Evolutionary conservation across 2,329 filamentous ascomycete genomes (phyloP).

Genomic region (Aspergillaceae sp.): DNA sequence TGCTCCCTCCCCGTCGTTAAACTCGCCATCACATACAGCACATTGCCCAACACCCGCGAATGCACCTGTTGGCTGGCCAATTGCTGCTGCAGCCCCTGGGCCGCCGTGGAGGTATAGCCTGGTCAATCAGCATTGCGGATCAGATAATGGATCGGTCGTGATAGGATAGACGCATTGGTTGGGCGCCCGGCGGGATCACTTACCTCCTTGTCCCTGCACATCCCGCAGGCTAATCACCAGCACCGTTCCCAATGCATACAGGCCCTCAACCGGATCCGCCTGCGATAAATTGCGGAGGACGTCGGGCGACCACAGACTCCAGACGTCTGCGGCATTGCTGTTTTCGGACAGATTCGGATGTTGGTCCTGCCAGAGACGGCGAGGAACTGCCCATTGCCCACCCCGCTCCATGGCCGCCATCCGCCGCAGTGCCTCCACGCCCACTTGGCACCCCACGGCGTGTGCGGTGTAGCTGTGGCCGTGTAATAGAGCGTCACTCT

Average conservation of each 20-base stretch:
- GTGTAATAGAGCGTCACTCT: conserved; percentile 70
- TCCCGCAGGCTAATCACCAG: conserved; percentile 56
- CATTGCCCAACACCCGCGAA: conserved; percentile 52
- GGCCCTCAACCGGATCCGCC: conserved; percentile 49
- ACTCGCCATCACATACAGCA: conserved; percentile 54
- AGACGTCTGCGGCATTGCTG: conserved; percentile 29
- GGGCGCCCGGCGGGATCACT: no score
- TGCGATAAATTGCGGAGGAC: conserved; percentile 55
- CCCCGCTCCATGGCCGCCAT: conserved; percentile 51
- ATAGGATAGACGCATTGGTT: no score
- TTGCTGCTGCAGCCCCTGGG: conserved; percentile 44
- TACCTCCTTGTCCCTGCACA: conserved; percentile 32
- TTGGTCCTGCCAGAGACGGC: conserved; percentile 38
- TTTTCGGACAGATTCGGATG: no score
- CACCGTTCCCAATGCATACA: conserved; percentile 67
- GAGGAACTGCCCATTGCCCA: conserved; percentile 51
- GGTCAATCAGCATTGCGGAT: not conserved
- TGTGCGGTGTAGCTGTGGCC: conserved; percentile 85
- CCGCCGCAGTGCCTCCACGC: conserved; percentile 54
- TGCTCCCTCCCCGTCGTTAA: conserved; percentile 40
- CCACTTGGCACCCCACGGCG: conserved; percentile 70
- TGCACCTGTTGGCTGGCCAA: conserved; percentile 43
- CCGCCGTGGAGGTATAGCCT: conserved; percentile 51
- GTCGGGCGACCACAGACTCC: conserved; percentile 62
- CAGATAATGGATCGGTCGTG: no score